Conservation (phyloP, 169 alveolate genomes). For the Babesia ovata region DNA sequence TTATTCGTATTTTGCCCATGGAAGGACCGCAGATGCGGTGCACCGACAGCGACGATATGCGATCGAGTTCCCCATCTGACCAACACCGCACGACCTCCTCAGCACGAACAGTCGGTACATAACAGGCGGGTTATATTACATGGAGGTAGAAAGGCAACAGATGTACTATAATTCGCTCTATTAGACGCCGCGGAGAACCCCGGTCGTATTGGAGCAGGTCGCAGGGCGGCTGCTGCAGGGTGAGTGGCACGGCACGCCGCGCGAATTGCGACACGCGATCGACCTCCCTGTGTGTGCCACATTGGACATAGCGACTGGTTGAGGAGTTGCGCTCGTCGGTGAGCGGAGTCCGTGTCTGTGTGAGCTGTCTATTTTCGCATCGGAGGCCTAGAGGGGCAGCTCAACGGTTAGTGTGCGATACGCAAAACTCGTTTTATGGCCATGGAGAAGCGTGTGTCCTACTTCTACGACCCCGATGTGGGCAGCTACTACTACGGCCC, state of each 20-base stretch:
- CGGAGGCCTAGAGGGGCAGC: too few species aligned
- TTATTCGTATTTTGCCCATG: not conserved
- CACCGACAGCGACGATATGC: not conserved
- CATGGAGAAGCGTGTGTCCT: constrained; percentile 84
- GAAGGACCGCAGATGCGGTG: constrained; percentile 11
- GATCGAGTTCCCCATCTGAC: constrained; percentile 7
- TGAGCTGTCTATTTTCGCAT: too few species aligned
- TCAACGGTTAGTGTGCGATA: too few species aligned
- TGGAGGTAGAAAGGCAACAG: not conserved
- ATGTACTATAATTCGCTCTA: not conserved
- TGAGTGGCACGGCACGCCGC: not conserved
- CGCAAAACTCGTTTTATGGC: not conserved
- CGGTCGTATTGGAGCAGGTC: not conserved
- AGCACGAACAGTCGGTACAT: not conserved
- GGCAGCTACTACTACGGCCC: constrained; percentile 98
- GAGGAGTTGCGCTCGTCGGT: too few species aligned
- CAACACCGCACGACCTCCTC: not conserved
- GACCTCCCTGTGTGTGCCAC: too few species aligned
- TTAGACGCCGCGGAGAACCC: not conserved
- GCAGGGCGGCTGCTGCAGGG: not conserved
- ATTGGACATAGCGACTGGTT: too few species aligned
- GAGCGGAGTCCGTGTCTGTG: too few species aligned
- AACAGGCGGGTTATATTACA: too few species aligned
- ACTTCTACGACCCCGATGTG: constrained; percentile 92
- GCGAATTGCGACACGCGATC: not conserved